These are phyloP conservation scores for Fusarium brevicatenulatum DNA, from an alignment of 2,329 filamentous ascomycete species.

Conservation along the genomic window DNA sequence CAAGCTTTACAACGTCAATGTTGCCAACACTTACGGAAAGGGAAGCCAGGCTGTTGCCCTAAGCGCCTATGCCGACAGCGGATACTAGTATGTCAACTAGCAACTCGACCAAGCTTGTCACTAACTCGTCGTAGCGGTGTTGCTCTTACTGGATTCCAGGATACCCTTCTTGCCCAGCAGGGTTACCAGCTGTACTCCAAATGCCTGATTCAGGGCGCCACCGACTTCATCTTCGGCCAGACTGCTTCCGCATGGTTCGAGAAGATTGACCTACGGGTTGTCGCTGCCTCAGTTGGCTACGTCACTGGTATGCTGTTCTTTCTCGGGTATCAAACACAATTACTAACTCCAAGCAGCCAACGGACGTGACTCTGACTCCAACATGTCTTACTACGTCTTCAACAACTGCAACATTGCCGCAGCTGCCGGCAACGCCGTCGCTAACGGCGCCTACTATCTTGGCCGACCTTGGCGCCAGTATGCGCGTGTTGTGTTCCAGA, in stretches of 20 bases:
- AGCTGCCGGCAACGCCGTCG: constrained; percentile 50
- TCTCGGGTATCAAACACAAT: rapidly evolving
- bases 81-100: constrained; percentile 51
- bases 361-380: constrained; percentile 50
- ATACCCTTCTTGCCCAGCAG: constrained; percentile 59
- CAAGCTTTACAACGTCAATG: constrained; percentile 70
- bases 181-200: constrained; percentile 60
- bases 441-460: constrained; percentile 56
- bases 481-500: constrained; percentile 60
- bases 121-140: constrained; percentile 44
- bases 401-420: constrained; percentile 56
- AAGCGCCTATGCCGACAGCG: constrained; percentile 55
- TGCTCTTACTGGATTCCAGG: constrained; percentile 59
- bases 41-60: constrained; percentile 60
- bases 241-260: constrained; percentile 57
- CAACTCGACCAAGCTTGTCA: rapidly evolving
- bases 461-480: constrained; percentile 60
- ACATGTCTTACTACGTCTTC: constrained; percentile 57
- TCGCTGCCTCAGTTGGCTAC: constrained; percentile 51
- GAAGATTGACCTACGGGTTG: constrained; percentile 52
- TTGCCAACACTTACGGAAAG: constrained; percentile 58
- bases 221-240: constrained; percentile 62
- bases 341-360: constrained; percentile 48
- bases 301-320: constrained; percentile 51
- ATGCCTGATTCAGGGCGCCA: constrained; percentile 58